Conservation (phyloP, 306 rosid genomes). For the Lathyrus sativus region DNA sequence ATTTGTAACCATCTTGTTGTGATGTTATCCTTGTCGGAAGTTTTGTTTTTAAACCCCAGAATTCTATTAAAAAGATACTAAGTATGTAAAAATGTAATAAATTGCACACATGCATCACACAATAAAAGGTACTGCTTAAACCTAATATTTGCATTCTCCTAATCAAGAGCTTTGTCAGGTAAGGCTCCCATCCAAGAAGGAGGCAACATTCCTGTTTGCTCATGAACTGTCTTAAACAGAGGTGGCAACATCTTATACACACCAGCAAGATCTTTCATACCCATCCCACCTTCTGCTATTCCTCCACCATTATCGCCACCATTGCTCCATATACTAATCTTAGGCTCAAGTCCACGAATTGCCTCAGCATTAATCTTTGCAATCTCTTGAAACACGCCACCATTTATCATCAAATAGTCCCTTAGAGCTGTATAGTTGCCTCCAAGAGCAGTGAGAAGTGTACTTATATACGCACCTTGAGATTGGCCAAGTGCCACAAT, state of each 20-base stretch:
- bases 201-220: slow-evolving; percentile 50
- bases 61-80: no score
- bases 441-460: slow-evolving; percentile 39
- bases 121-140: background rate
- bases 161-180: slow-evolving; percentile 4
- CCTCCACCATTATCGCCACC: background rate
- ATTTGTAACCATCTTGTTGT: no score
- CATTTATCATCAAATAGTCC: slow-evolving; percentile 43
- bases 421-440: slow-evolving; percentile 33
- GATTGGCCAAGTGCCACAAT: slow-evolving; percentile 38
- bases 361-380: slow-evolving; percentile 45
- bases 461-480: slow-evolving; percentile 31
- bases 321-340: slow-evolving; percentile 45
- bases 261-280: slow-evolving; percentile 40
- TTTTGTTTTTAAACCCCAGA: no score
- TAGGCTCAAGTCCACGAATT: slow-evolving; percentile 44
- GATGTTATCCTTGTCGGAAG: no score
- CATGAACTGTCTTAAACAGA: slow-evolving; percentile 42
- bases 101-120: background rate
- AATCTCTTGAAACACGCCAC: slow-evolving; percentile 43
- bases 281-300: background rate
- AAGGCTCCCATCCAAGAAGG: slow-evolving; percentile 48
- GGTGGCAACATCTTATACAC: slow-evolving; percentile 48
- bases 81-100: no score
- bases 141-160: background rate